These are phyloP conservation scores for Malassezia caprae DNA, from an alignment of 1,284 basidiomycete species.

Conservation along the genomic window DNA sequence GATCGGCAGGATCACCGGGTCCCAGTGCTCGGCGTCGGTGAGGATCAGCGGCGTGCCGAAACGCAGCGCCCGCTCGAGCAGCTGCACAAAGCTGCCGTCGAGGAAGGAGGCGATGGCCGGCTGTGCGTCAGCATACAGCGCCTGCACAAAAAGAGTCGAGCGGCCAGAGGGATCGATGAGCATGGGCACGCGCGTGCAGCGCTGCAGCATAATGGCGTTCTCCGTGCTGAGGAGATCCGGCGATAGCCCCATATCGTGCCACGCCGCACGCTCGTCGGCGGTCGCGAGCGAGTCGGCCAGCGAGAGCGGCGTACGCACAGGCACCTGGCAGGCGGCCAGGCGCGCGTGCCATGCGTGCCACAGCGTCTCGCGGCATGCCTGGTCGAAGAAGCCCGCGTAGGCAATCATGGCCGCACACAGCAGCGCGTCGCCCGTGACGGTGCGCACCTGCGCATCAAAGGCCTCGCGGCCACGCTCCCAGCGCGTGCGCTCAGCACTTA, in stretches of 20 bases:
- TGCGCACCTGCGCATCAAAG: slow-evolving; percentile 97
- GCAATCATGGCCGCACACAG: slow-evolving; percentile 93
- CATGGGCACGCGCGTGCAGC: slow-evolving; percentile 93
- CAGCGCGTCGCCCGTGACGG: slow-evolving; percentile 92
- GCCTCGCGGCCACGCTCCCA: slow-evolving; percentile 93
- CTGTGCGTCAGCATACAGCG: slow-evolving; percentile 90
- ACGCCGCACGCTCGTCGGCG: slow-evolving; percentile 86
- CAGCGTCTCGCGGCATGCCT: slow-evolving; percentile 93
- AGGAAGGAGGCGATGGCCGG: slow-evolving; percentile 97
- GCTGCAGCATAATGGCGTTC: slow-evolving; percentile 92
- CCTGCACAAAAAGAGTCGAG: slow-evolving; percentile 82
- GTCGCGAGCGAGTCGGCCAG: slow-evolving; percentile 93
- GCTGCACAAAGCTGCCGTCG: slow-evolving; percentile 96
- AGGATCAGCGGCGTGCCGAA: slow-evolving; percentile 96
- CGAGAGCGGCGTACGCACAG: slow-evolving; percentile 82
- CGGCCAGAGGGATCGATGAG: slow-evolving; percentile 99
- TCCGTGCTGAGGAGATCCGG: slow-evolving; percentile 91
- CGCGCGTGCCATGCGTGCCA: slow-evolving; percentile 90
- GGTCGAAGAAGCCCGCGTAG: slow-evolving; percentile 97
- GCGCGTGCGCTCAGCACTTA: slow-evolving; percentile 85
- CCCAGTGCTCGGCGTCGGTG: slow-evolving; percentile 93
- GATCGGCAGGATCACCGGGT: slow-evolving; percentile 94
- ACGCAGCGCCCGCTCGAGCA: slow-evolving; percentile 92
- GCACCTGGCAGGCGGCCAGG: slow-evolving; percentile 76
- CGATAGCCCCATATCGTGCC: slow-evolving; percentile 89